Base-by-base conservation (phyloP, 1,284 basidiomycete genomes). In the Rugosomyces carneus region DNA sequence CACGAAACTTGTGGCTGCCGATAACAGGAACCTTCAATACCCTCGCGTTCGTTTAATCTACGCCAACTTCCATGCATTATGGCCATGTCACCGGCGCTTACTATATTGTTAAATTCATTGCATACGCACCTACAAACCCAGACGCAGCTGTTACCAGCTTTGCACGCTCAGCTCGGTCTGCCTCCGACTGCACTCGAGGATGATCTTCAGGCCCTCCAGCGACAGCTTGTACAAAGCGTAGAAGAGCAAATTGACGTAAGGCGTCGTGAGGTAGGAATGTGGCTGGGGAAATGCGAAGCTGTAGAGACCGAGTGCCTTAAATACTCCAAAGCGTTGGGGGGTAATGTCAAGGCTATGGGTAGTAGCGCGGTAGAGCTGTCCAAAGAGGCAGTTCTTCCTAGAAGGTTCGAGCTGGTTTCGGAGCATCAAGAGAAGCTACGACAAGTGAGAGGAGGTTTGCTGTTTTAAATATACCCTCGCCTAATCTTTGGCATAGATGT, bases 51-150 rank as follows among this genome's bases (percentile, higher is more conserved):
- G 4, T 23, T 7, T 23, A 3, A 23, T 23, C 21, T 3, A 37
- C 36, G 36, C 36, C 19, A 37, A 13, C 10, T 15, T 37, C 31
- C 18, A 47, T 46, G 53, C 38, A 40, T 26, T 5, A 60, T 66
- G 62, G 48, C 57, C 36, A 48, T 56, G 37, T 59, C 66, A 2
- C 52, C 57, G 47, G 57, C 62, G 1, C 54, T 82, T 40, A 84
- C 82, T 39, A 71, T 82, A 8, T 70, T 89, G 7, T 70, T 89
- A 6, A 79, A 84, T 60, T 82, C 84, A n/a, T 63, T 90, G 19
- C 86, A 89, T 53, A 76, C 80, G 9, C 83, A 87, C 59, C 68
- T 90, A 1, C 84, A 84, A 60, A 69, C 80, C 1, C 86, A 89
- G 64, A 88, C 84, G 0, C 78, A 83, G 53, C 68, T 87, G 13